Percentiles rank a stretch among this genome's conserved stretches.
These are phyloP conservation scores for Xylaria castorea DNA, from an alignment of 495 filamentous ascomycete genomes.

Conservation along the genomic window DNA sequence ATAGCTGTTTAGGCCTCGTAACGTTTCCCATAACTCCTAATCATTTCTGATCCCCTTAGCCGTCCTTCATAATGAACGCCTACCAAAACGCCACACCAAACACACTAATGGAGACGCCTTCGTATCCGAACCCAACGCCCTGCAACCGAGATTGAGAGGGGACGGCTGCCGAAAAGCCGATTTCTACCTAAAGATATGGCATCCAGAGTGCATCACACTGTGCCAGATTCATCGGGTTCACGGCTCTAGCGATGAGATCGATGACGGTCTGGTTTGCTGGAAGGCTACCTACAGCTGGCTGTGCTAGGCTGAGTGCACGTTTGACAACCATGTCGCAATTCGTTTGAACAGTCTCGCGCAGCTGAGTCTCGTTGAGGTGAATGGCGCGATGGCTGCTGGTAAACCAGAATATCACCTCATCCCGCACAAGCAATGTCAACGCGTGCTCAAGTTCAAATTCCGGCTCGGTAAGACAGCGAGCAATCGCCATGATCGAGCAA, in stretches of 20 bases:
- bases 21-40: neutral
- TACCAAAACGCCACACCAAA: neutral
- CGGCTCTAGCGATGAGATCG: constrained; percentile 83
- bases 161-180: neutral
- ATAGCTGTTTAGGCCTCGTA: neutral
- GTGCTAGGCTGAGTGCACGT: constrained; percentile 80
- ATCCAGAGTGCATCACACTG: constrained; percentile 94
- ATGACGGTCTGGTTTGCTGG: constrained; percentile 97
- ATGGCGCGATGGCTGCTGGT: constrained; percentile 74
- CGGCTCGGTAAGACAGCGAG: constrained; percentile 91
- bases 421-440: constrained; percentile 89
- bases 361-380: constrained; percentile 67
- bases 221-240: constrained; percentile 84
- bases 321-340: constrained; percentile 93
- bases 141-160: neutral
- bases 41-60: neutral
- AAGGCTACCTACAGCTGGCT: constrained; percentile 66
- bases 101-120: neutral
- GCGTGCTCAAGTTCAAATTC: constrained; percentile 90
- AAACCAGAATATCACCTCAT: constrained; percentile 98
- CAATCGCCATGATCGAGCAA: constrained; percentile 91
- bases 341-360: constrained; percentile 84
- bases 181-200: constrained; percentile 75
- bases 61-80: neutral
- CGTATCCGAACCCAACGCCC: neutral